Evolutionary conservation across 257 asterid species (phyloP).

Genomic region (Scutellaria minor): DNA sequence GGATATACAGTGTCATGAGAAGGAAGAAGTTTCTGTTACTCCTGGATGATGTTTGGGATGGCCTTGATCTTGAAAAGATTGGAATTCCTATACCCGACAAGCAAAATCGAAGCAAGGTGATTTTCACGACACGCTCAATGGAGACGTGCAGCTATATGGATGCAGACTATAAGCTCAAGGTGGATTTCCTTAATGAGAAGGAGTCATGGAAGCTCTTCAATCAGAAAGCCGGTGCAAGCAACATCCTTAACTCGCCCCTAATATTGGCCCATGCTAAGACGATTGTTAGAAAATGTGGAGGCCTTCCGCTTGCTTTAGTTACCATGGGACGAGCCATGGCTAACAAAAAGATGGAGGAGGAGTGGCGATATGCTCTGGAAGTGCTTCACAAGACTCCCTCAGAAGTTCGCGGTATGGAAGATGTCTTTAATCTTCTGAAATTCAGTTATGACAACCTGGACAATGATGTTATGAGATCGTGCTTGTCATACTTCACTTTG

Average conservation of each 20-base stretch:
- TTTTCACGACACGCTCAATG: conserved; percentile 51
- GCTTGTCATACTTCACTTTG: conserved; percentile 48
- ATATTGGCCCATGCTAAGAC: conserved; percentile 39
- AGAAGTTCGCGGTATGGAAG: conserved; percentile 57
- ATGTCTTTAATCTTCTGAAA: conserved; percentile 50
- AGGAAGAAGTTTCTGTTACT: conserved; percentile 49
- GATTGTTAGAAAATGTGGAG: conserved; percentile 56
- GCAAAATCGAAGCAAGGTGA: conserved; percentile 48
- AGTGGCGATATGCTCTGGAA: conserved; percentile 51
- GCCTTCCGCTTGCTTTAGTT: conserved; percentile 58
- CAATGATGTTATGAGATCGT: conserved; percentile 42
- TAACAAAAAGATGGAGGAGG: conserved; percentile 43
- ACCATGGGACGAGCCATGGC: conserved; percentile 61
- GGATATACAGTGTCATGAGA: conserved; percentile 48
- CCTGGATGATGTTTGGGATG: conserved; percentile 61
- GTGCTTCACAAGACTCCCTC: conserved; percentile 51
- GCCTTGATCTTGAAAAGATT: conserved; percentile 49
- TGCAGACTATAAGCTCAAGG: conserved; percentile 49
- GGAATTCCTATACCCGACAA: conserved; percentile 49
- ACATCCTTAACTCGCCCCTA: conserved; percentile 30
- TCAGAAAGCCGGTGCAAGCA: conserved; percentile 45
- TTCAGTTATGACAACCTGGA: conserved; percentile 51
- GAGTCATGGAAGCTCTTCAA: conserved; percentile 52
- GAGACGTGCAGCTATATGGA: conserved; percentile 56
- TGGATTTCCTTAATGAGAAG: conserved; percentile 46